These are phyloP conservation scores for Bruguiera hainesii DNA, from an alignment of 441 rosid species.

Conservation along the genomic window DNA sequence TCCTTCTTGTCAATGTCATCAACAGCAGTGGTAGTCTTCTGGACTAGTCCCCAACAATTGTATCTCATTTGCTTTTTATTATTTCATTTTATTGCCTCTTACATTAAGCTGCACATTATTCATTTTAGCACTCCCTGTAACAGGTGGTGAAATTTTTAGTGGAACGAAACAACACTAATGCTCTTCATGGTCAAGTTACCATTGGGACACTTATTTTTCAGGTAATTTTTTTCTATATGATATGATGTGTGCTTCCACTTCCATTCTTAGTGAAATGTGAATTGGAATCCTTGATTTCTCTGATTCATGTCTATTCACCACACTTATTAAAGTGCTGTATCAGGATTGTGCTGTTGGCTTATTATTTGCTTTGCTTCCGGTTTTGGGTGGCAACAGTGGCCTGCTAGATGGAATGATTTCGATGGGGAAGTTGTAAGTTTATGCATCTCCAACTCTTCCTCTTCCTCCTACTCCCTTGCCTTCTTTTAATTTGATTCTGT, in stretches of 20 bases:
- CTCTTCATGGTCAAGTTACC: slow-evolving; percentile 96
- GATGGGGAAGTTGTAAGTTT: slow-evolving; percentile 93
- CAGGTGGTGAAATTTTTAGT: slow-evolving; percentile 96
- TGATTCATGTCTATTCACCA: slow-evolving; percentile 22
- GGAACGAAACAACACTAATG: slow-evolving; percentile 64
- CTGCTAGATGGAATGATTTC: slow-evolving; percentile 74
- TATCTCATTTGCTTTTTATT: slow-evolving; percentile 3
- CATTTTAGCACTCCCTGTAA: slow-evolving; percentile 17
- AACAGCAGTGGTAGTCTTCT: slow-evolving; percentile 80
- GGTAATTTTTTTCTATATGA: slow-evolving; percentile 40
- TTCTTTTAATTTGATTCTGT: not conserved
- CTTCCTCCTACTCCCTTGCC: not conserved
- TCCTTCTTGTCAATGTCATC: slow-evolving; percentile 96
- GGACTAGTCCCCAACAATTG: slow-evolving; percentile 3
- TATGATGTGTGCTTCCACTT: not conserved
- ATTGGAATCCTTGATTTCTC: slow-evolving; percentile 19
- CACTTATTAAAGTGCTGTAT: slow-evolving; percentile 20
- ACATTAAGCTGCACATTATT: slow-evolving; percentile 10
- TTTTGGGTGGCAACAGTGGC: slow-evolving; percentile 94
- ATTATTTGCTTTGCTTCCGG: slow-evolving; percentile 91
- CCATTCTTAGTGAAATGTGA: not conserved
- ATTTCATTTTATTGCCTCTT: slow-evolving; percentile 14
- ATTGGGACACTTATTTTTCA: slow-evolving; percentile 96
- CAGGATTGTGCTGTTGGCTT: slow-evolving; percentile 98
- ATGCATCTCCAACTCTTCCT: not conserved